These are phyloP conservation scores for Buxus sempervirens DNA, from an alignment of 164 flowering plant genomes.

Conservation along the genomic window DNA sequence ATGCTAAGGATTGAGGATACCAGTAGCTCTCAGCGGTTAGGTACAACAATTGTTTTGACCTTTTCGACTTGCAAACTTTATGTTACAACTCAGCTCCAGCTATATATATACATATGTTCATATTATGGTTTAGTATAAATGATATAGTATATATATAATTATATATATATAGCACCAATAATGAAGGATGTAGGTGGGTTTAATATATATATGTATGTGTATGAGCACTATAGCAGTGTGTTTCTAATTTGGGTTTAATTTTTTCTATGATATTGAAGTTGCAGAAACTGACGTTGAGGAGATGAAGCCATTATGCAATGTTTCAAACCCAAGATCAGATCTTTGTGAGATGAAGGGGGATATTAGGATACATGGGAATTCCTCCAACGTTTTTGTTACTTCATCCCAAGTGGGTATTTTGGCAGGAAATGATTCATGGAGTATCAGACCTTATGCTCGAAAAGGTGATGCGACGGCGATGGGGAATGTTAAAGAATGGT, in stretches of 20 bases:
- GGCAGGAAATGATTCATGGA: constrained; percentile 35
- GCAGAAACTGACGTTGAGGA: constrained; percentile 5
- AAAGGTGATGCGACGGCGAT: constrained; percentile 44
- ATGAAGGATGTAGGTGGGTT: neutral
- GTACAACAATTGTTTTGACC: neutral
- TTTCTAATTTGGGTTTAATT: neutral
- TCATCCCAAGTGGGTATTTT: constrained; percentile 11
- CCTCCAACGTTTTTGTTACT: constrained; percentile 39
- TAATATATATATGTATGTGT: neutral
- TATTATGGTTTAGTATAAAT: too few relatives aligned
- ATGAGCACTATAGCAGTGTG: neutral
- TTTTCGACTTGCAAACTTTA: neutral
- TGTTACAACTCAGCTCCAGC: too few relatives aligned
- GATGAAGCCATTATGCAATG: constrained; percentile 29
- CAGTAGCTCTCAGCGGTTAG: constrained; percentile 10
- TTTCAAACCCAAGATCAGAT: constrained; percentile 31
- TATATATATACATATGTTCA: too few relatives aligned
- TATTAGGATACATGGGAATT: constrained; percentile 47
- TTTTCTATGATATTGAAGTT: constrained; percentile 7
- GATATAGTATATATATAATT: too few relatives aligned
- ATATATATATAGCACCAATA: too few relatives aligned
- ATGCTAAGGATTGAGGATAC: constrained; percentile 22
- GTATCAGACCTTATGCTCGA: constrained; percentile 64
- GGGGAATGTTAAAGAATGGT: constrained; percentile 28
- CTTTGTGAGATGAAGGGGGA: constrained; percentile 51